Evolutionary conservation across 352 stramenopile species (phyloP).

Genomic region (Globisporangium nunn): DNA sequence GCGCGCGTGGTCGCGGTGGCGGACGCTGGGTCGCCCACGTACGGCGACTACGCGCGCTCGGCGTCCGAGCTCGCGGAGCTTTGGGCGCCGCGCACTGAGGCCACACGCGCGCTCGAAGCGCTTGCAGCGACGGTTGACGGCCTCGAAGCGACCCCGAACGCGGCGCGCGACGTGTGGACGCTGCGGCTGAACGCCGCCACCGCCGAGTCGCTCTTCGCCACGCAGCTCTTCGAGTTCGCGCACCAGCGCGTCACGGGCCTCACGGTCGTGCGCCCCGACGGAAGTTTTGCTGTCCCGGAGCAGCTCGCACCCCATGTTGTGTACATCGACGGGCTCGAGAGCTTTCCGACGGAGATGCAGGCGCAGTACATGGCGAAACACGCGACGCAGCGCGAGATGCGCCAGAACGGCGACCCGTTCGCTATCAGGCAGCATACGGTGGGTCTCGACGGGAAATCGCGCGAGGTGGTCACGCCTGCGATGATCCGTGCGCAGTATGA

Average conservation of each 20-base stretch:
- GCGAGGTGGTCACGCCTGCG: constrained; percentile 26
- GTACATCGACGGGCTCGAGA: constrained; percentile 67
- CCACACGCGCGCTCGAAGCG: constrained; percentile 12
- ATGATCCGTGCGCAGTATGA: constrained; percentile 56
- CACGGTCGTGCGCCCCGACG: constrained; percentile 35
- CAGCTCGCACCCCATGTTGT: constrained; percentile 30
- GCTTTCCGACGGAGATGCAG: constrained; percentile 62
- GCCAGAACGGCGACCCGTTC: constrained; percentile 29
- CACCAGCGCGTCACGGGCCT: constrained; percentile 20
- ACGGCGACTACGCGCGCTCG: constrained; percentile 38
- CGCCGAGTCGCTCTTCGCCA: constrained; percentile 47
- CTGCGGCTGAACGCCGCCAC: constrained; percentile 29
- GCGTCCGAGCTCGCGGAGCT: constrained; percentile 28
- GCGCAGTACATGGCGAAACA: constrained; percentile 28
- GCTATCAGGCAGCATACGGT: constrained; percentile 19
- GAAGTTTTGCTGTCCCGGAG: constrained; percentile 29
- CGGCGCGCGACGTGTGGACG: constrained; percentile 37
- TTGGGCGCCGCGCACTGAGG: constrained; percentile 23
- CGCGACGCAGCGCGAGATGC: constrained; percentile 2
- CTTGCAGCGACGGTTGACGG: constrained; percentile 14
- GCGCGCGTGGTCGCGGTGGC: constrained; percentile 30
- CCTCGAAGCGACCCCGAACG: constrained; percentile 9
- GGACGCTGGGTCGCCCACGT: constrained; percentile 37
- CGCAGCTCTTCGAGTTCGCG: constrained; percentile 41
- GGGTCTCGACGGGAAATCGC: background rate